Evolutionary conservation across 31 red algal genomes (phyloP).

Genomic region (Porphyra umbilicalis): DNA sequence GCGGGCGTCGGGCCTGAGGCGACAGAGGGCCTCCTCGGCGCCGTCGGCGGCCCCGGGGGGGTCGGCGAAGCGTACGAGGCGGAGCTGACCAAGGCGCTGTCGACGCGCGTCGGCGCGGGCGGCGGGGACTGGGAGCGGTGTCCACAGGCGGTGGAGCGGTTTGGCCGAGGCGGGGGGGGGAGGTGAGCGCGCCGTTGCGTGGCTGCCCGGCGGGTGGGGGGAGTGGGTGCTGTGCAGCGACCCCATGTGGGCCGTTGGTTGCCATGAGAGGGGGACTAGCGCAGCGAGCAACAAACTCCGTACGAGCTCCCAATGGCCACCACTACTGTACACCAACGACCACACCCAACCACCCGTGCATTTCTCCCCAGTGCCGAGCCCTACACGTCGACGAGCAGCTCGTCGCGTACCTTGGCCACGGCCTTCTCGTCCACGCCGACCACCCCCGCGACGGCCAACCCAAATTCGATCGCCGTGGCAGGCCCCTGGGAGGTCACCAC

Average conservation of each 20-base stretch:
- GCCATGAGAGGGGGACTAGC: no score
- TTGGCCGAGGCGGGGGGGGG: not conserved
- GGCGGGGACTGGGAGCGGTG: not conserved
- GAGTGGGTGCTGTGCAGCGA: no score
- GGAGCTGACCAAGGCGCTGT: not conserved
- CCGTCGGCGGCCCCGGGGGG: not conserved
- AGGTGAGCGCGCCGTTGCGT: not conserved
- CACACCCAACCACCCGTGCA: not conserved
- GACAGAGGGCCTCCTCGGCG: not conserved
- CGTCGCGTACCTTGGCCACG: not conserved
- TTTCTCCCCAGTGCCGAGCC: not conserved
- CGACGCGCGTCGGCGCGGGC: not conserved
- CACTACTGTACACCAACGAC: not conserved
- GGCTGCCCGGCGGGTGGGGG: not conserved
- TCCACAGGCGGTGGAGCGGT: not conserved
- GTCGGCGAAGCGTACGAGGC: not conserved
- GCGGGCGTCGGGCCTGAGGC: not conserved
- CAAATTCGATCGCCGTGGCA: conserved; percentile 2
- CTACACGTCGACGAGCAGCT: not conserved
- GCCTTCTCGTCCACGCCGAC: not conserved
- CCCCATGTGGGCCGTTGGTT: no score
- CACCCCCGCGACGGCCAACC: not conserved
- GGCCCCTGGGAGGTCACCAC: not conserved
- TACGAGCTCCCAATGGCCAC: no score
- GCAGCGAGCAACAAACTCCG: no score